Base-by-base conservation (phyloP, 805 yeast genomes). In the Candida easanensis region DNA sequence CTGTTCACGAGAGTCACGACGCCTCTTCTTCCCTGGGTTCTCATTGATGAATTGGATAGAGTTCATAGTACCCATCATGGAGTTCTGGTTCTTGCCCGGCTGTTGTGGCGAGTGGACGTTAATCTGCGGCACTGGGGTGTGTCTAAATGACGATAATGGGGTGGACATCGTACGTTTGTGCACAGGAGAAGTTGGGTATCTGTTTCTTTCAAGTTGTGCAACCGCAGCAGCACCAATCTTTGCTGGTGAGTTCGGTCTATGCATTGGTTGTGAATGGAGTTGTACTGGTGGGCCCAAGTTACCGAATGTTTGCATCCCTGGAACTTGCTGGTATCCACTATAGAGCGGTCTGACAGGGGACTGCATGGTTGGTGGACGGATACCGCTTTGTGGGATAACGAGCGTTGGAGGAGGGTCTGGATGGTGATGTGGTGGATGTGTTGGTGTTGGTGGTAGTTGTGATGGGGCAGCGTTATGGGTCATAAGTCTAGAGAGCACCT, bases 201-300 rank as follows among this genome's bases (percentile, higher is more conserved):
- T 48, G 3, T 53, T 54, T 36, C 56, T 51, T 39, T 58, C 56
- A 26, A 76, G 53, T 1, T 69, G 66, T 0, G 87, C 83, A 1
- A 83, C 85, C 1, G 88, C 88, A 18, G 73, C 76, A 1, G 88
- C 88, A 1, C 90, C 90, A 10, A 82, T 71, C 52, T 79, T 80
- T 1, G 88, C 84, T 0, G 89, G 89, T 2, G 87, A 80, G 23
- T 73, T 60, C 15, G 82, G 77, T 47, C 82, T 61, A 2, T 45
- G 48, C 11, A 27, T 5, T n/a, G 39, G 32, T 7, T 34, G 35
- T 15, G 11, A 9, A 11, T 48, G 48, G 27, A 54, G 40, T 4
- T 50, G 20, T 4, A 52, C 50, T 19, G 60, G 60, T 9, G 59
- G 60, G 1, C 53, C 60, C 6, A 54, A 34, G 34, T 45, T 42